These are phyloP conservation scores for Eurotiales sp. DNA, from an alignment of 2,329 filamentous ascomycete species.

Conservation along the genomic window DNA sequence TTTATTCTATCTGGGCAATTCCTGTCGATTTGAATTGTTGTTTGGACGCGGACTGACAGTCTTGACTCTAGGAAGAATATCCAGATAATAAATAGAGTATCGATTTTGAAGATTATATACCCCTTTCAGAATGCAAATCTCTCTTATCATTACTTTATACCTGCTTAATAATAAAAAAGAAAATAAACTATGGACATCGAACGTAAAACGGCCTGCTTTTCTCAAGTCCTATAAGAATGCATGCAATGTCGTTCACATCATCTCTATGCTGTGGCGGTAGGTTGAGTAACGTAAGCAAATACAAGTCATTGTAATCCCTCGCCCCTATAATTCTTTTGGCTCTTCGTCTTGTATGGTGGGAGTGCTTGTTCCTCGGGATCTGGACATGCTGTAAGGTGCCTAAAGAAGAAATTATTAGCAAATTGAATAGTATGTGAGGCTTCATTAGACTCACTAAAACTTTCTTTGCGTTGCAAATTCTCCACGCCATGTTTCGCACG, in stretches of 20 bases:
- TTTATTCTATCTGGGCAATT: too few relatives aligned
- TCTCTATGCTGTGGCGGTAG: constrained; percentile 4
- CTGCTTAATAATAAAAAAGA: neutral
- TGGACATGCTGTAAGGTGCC: constrained; percentile 70
- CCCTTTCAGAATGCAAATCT: neutral
- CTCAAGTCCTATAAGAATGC: neutral
- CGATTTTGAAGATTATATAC: too few relatives aligned
- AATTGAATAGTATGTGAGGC: too few relatives aligned
- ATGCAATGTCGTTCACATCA: neutral
- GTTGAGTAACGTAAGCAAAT: too few relatives aligned
- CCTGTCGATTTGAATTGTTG: neutral
- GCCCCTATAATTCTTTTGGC: neutral
- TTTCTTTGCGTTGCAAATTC: constrained; percentile 92
- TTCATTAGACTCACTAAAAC: constrained; percentile 68
- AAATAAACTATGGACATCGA: neutral
- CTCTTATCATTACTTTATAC: neutral
- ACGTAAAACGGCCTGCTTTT: neutral
- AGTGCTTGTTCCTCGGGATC: constrained; percentile 60
- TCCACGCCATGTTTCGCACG: constrained; percentile 85
- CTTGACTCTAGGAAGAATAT: too few relatives aligned
- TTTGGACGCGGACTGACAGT: neutral
- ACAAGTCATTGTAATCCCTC: neutral
- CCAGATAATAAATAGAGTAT: constrained; percentile 3
- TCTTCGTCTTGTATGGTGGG: constrained; percentile 41
- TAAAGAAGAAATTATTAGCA: constrained; percentile 27